Conservation (phyloP, 768 basidiomycete genomes). For the Boletus pseudo-olivaceus region DNA sequence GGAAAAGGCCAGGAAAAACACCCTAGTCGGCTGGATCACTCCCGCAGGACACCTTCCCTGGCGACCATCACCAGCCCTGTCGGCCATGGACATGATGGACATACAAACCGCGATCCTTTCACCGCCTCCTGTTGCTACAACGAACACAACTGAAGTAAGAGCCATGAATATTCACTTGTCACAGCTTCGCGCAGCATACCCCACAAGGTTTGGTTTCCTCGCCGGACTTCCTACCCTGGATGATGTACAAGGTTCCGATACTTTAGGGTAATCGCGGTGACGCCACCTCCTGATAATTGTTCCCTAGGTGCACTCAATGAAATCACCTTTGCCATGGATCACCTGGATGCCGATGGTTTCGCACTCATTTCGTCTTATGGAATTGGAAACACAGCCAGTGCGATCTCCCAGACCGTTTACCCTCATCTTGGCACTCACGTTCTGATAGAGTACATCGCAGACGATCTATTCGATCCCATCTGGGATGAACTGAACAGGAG, state of each 20-base stretch:
- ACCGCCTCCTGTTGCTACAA: conserved; percentile 51
- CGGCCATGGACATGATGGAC: conserved; percentile 56
- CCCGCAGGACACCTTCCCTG: conserved; percentile 66
- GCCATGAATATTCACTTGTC: conserved; percentile 47
- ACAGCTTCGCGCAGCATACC: conserved; percentile 45
- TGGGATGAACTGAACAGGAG: conserved; percentile 69
- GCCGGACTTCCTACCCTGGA: conserved; percentile 60
- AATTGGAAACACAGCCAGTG: conserved; percentile 50
- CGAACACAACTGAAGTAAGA: conserved; percentile 43
- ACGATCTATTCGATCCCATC: conserved; percentile 59
- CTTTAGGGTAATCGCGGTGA: neutral
- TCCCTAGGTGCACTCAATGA: conserved; percentile 53
- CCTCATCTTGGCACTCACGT: conserved; percentile 3
- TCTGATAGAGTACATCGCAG: conserved; percentile 57
- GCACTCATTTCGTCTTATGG: conserved; percentile 69
- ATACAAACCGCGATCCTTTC: conserved; percentile 65
- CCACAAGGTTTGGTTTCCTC: conserved; percentile 65
- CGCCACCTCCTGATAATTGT: conserved; percentile 5
- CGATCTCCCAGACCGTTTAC: conserved; percentile 10
- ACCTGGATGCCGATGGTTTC: conserved; percentile 60
- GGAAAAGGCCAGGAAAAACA: conserved; percentile 44
- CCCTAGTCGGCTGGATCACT: conserved; percentile 55
- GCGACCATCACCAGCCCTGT: conserved; percentile 55
- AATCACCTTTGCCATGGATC: conserved; percentile 58
- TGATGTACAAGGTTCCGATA: conserved; percentile 52